Evolutionary conservation across 169 alveolate genomes (phyloP), one percentile per base, ranked within the genome.

Genomic region (Plasmodium ovale): DNA sequence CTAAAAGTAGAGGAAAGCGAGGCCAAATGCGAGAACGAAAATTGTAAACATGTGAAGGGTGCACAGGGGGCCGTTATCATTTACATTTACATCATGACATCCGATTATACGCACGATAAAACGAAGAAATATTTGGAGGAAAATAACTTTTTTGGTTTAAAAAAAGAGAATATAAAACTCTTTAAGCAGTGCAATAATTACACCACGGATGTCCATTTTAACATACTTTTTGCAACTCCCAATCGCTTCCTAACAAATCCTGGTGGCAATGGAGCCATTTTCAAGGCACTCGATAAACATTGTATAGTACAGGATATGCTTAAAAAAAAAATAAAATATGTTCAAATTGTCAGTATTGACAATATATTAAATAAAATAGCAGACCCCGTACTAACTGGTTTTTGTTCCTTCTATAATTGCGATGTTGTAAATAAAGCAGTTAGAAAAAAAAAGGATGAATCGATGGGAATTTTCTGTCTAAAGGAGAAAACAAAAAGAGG

Each of bases 261-360:
- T 67, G 91, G 72, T 42, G 96, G 96, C 3, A 93, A 93, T 72
- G 96, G 96, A 9, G 79, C 64, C 19, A 69, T 93, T 25, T 93
- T 92, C 51, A 77, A 84, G 58, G 91, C 95, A 49, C 72, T 93
- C 25, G 49, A 88, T 31, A 21, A 44, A 25, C 54, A 93, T 87
- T 14, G 39, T 16, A 82, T 82, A 35, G 53, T 82, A 21, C 60
- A 82, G 0, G 84, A 82, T 37, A 82, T 82, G 90, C 14, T 82
- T 6, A 42, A 42, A 31, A 37, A 82, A 51, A 64, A 82, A 19
- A 65, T 82, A 21, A 82, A 82, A 53, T 82, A 82, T 33, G 12
- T 64, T 35, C 90, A 82, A 64, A 56, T 65, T 82, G 72, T 65
- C 64, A 82, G 90, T 67, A 59, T 82, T 49, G 90, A 82, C 53